Percentiles rank a stretch among this genome's conserved stretches.
Conservation (phyloP, 2,329 filamentous ascomycete species). For the Alternaria triticimaculans region DNA sequence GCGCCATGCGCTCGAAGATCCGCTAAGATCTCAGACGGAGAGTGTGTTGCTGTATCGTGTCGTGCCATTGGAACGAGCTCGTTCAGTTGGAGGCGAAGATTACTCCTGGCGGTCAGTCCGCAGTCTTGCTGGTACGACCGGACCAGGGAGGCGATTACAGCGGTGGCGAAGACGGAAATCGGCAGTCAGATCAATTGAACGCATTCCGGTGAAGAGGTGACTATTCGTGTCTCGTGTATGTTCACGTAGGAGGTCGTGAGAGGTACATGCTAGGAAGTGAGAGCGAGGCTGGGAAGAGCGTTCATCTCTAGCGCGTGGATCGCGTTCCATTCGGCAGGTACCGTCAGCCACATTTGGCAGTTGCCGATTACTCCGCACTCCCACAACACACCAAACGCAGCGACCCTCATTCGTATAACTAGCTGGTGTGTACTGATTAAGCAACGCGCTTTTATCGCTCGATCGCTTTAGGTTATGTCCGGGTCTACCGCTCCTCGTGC, state of each 20-base stretch:
- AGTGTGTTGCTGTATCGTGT: background rate
- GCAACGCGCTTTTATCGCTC: background rate
- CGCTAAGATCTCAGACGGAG: background rate
- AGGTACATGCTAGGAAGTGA: background rate
- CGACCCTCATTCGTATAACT: background rate
- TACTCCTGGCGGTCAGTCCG: conserved; percentile 1
- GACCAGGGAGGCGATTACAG: background rate
- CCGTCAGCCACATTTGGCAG: background rate
- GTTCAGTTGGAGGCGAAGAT: background rate
- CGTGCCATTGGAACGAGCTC: background rate
- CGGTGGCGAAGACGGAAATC: background rate
- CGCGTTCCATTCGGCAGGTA: background rate
- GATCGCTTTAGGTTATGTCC: background rate
- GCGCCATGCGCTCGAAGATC: background rate
- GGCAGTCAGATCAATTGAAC: background rate
- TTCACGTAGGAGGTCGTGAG: background rate
- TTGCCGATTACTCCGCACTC: background rate
- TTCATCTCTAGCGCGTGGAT: background rate
- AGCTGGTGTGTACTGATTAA: background rate
- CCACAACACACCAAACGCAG: background rate
- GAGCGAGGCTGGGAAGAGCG: conserved; percentile 4
- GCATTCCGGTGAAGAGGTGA: background rate
- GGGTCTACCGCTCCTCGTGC: conserved; percentile 6
- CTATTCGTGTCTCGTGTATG: background rate
- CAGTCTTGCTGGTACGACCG: background rate